phyloP scores from a whole-genome alignment of 495 filamentous ascomycete species.

The Entonaema liquescens region DNA sequence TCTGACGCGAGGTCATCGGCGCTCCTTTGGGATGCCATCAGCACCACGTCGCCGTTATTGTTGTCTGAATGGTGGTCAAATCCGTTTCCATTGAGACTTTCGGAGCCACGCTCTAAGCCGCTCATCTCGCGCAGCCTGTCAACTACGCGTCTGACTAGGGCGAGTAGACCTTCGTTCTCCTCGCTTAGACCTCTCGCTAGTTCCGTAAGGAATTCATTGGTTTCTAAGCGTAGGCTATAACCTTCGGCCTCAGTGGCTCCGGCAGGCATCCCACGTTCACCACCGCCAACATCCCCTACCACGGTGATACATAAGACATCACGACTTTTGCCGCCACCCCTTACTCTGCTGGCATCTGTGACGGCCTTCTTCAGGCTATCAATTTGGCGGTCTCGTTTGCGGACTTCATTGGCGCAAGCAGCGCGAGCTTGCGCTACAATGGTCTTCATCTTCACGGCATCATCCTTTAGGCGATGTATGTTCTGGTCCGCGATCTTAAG shows the following conservation, averaged over 20 bases:
- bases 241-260: slow-evolving; percentile 64
- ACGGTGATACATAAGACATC: slow-evolving; percentile 65
- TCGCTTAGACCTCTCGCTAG: slow-evolving; percentile 88
- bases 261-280: slow-evolving; percentile 49
- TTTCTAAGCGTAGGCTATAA: slow-evolving; percentile 84
- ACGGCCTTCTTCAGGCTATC: slow-evolving; percentile 84
- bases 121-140: slow-evolving; percentile 79
- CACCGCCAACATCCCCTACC: slow-evolving; percentile 54
- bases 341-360: slow-evolving; percentile 57
- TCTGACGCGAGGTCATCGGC: slow-evolving; percentile 73
- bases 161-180: slow-evolving; percentile 88
- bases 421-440: slow-evolving; percentile 81
- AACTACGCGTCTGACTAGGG: slow-evolving; percentile 74
- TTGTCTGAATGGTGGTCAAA: slow-evolving; percentile 51
- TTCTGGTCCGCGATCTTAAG: slow-evolving; percentile 75
- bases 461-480: slow-evolving; percentile 76
- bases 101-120: slow-evolving; percentile 65
- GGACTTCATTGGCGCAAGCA: slow-evolving; percentile 89
- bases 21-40: slow-evolving; percentile 65
- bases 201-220: slow-evolving; percentile 89
- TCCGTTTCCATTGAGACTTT: slow-evolving; percentile 37
- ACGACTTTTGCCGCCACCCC: slow-evolving; percentile 57
- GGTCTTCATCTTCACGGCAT: slow-evolving; percentile 78
- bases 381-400: slow-evolving; percentile 89
- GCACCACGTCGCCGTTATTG: slow-evolving; percentile 50